phyloP scores from a whole-genome alignment of 306 rosid genomes.

The Luffa acutangula region DNA sequence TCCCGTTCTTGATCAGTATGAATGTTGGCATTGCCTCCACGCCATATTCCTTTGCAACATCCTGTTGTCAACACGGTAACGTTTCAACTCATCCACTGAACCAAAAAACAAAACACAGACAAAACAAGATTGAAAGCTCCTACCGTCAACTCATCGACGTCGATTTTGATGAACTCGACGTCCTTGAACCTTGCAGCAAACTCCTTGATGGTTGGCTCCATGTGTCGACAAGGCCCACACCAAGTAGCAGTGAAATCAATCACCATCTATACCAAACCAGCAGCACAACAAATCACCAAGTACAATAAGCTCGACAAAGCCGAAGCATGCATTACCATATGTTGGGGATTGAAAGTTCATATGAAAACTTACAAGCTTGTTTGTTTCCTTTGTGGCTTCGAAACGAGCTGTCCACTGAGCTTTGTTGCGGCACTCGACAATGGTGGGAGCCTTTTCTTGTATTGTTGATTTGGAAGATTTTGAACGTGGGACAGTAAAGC shows the following conservation, averaged over 20 bases:
- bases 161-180: slow-evolving; percentile 57
- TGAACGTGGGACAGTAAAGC: slow-evolving; percentile 14
- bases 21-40: slow-evolving; percentile 66
- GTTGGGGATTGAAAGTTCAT: not conserved
- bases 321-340: not conserved
- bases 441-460: slow-evolving; percentile 14
- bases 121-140: not conserved
- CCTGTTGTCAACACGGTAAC: slow-evolving; percentile 24
- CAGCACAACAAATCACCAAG: not conserved
- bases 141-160: slow-evolving; percentile 61
- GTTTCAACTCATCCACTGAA: not conserved
- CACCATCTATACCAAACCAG: slow-evolving; percentile 40
- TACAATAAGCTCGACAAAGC: not conserved
- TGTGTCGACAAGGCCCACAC: slow-evolving; percentile 72
- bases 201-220: slow-evolving; percentile 47
- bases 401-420: slow-evolving; percentile 48
- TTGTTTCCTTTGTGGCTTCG: slow-evolving; percentile 29
- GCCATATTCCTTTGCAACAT: slow-evolving; percentile 43
- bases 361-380: slow-evolving; percentile 48
- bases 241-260: slow-evolving; percentile 72
- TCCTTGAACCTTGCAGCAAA: slow-evolving; percentile 44
- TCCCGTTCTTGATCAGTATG: slow-evolving; percentile 52
- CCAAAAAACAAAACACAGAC: not conserved
- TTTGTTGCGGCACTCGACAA: slow-evolving; percentile 34
- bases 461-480: slow-evolving; percentile 5